Evolutionary conservation across 495 filamentous ascomycete species (phyloP).

Genomic region (Evansstolkia leycettana): DNA sequence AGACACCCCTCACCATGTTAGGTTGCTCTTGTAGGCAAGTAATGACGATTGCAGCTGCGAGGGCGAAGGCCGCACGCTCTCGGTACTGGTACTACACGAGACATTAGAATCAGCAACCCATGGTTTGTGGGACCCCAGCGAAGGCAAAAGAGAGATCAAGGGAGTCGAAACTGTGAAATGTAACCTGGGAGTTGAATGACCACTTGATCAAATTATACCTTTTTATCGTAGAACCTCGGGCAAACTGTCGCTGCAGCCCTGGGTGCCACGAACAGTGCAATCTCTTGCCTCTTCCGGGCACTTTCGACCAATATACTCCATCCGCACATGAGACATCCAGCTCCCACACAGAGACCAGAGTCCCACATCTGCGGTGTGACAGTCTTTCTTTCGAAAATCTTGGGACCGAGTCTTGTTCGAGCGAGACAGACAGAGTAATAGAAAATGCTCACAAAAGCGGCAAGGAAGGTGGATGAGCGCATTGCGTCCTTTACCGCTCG

Average conservation of each 20-base stretch:
- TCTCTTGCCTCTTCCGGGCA: constrained; percentile 55
- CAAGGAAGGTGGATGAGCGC: constrained; percentile 74
- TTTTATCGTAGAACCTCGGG: constrained; percentile 57
- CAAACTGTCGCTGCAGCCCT: constrained; percentile 67
- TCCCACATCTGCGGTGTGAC: constrained; percentile 49
- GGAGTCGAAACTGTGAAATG: constrained; percentile 8
- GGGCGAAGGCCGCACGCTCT: constrained; percentile 61
- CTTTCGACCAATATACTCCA: constrained; percentile 76
- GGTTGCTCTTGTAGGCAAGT: constrained; percentile 56
- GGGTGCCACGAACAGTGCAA: constrained; percentile 78
- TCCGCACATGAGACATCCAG: constrained; percentile 70
- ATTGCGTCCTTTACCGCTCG: constrained; percentile 47
- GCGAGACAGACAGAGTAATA: constrained; percentile 84
- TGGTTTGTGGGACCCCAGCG: constrained; percentile 6
- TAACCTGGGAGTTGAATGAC: constrained; percentile 10
- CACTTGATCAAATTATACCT: constrained; percentile 28
- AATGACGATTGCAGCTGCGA: constrained; percentile 64
- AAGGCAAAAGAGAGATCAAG: not conserved
- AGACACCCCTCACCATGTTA: constrained; percentile 56
- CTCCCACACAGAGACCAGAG: constrained; percentile 59
- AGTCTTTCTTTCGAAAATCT: constrained; percentile 40
- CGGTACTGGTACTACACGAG: constrained; percentile 53
- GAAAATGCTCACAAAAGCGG: constrained; percentile 67
- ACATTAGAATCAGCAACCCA: constrained; percentile 12
- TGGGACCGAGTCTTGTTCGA: constrained; percentile 68